Conservation (phyloP, 2,329 filamentous ascomycete genomes). For the Trichophyton mentagrophytes region DNA sequence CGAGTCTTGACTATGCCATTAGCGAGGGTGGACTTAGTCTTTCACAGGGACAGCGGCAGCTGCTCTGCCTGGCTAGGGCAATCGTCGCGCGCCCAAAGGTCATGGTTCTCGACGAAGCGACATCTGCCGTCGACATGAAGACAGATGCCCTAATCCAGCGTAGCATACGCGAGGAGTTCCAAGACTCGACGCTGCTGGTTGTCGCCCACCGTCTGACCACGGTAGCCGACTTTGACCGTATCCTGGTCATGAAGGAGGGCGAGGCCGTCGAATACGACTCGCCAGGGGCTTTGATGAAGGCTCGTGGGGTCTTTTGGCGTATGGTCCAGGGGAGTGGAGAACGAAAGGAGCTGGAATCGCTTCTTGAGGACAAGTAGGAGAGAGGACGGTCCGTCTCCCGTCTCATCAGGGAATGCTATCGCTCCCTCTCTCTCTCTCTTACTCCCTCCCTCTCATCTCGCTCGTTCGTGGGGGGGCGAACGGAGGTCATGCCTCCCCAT, state of each 20-base stretch:
- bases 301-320: constrained; percentile 1
- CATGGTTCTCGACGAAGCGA: constrained; percentile 54
- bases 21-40: constrained; percentile 44
- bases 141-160: constrained; percentile 45
- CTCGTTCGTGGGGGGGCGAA: background rate
- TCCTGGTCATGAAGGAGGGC: constrained; percentile 42
- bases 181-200: constrained; percentile 48
- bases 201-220: constrained; percentile 54
- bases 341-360: background rate
- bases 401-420: background rate
- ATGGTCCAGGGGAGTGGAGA: constrained; percentile 7
- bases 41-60: constrained; percentile 52
- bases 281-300: background rate
- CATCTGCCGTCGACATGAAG: constrained; percentile 51
- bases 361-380: background rate
- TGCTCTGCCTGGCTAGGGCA: constrained; percentile 52
- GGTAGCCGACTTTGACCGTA: constrained; percentile 46
- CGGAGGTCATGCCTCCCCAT: background rate
- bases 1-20: background rate
- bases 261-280: constrained; percentile 22
- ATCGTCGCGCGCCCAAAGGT: constrained; percentile 48
- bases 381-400: background rate
- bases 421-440: background rate
- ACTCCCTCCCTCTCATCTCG: background rate
- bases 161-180: constrained; percentile 44